Conservation (phyloP, 768 basidiomycete species). For the Infundibulicybe gibba region DNA sequence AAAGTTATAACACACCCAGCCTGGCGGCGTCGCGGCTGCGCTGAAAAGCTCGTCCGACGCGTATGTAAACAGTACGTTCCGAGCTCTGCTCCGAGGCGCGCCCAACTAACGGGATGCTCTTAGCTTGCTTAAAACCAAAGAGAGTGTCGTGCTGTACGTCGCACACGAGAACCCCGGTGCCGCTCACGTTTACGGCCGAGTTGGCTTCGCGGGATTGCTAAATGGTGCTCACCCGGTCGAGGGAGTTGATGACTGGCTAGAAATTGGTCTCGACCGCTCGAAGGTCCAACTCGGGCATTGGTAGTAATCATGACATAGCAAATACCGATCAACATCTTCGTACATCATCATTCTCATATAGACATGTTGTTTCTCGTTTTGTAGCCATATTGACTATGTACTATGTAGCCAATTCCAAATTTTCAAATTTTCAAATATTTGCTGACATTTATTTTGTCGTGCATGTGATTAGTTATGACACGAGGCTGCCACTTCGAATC, state of each 20-base stretch:
- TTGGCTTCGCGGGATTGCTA: slow-evolving; percentile 62
- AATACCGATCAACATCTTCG: too few species aligned
- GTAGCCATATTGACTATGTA: too few species aligned
- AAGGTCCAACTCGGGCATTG: slow-evolving; percentile 60
- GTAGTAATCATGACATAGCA: too few species aligned
- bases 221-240: slow-evolving; percentile 24
- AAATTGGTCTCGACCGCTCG: slow-evolving; percentile 55
- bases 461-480: too few species aligned
- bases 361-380: too few species aligned
- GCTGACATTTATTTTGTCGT: too few species aligned
- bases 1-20: slow-evolving; percentile 63
- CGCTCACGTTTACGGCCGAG: slow-evolving; percentile 52
- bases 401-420: too few species aligned
- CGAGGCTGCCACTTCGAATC: too few species aligned
- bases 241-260: slow-evolving; percentile 51
- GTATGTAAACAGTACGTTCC: slow-evolving; percentile 52
- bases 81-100: background rate
- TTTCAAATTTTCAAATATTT: background rate
- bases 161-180: slow-evolving; percentile 53
- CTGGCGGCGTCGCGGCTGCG: slow-evolving; percentile 54
- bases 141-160: slow-evolving; percentile 62
- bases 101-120: background rate
- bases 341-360: too few species aligned
- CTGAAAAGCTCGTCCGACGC: slow-evolving; percentile 54
- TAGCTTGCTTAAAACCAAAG: slow-evolving; percentile 32